phyloP scores from a whole-genome alignment of 164 flowering plant species.

The Kingdonia uniflora region DNA sequence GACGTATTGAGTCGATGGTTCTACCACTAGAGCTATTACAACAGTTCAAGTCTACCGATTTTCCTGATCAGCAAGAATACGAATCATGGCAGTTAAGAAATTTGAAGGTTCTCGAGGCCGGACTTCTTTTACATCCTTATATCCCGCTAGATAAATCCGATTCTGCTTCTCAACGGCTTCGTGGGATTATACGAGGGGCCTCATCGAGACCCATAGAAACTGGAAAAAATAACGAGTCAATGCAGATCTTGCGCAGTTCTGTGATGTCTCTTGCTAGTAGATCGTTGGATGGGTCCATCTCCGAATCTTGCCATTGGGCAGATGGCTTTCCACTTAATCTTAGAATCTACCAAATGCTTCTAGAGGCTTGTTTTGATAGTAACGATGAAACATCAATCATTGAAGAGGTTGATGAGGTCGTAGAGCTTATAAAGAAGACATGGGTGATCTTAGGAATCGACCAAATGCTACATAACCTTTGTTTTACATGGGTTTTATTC shows the following conservation, averaged over 20 bases:
- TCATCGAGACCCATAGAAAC: conserved; percentile 54
- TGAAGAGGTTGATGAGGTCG: conserved; percentile 78
- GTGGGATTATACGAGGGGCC: conserved; percentile 46
- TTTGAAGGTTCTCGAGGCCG: conserved; percentile 72
- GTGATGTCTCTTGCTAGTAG: conserved; percentile 70
- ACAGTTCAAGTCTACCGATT: conserved; percentile 69
- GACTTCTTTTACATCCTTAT: conserved; percentile 66
- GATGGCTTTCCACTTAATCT: conserved; percentile 83
- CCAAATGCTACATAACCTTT: conserved; percentile 73
- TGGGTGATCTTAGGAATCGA: conserved; percentile 74
- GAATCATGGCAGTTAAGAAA: conserved; percentile 68
- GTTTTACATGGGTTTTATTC: conserved; percentile 78
- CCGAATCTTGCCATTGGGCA: conserved; percentile 83
- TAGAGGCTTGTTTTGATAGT: conserved; percentile 77
- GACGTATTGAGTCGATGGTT: conserved; percentile 60
- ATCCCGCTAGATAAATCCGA: conserved; percentile 39
- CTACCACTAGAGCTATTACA: conserved; percentile 80
- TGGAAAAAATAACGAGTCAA: conserved; percentile 52
- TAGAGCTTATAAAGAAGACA: conserved; percentile 81
- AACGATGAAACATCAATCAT: conserved; percentile 57
- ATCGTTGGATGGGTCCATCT: conserved; percentile 42
- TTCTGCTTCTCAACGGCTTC: conserved; percentile 36
- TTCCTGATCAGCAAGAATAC: conserved; percentile 53
- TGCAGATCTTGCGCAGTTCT: conserved; percentile 45
- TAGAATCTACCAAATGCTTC: conserved; percentile 53